Evolutionary conservation across 495 filamentous ascomycete genomes (phyloP), one percentile per base, ranked within the genome.

Genomic region (Parathielavia appendiculata): DNA sequence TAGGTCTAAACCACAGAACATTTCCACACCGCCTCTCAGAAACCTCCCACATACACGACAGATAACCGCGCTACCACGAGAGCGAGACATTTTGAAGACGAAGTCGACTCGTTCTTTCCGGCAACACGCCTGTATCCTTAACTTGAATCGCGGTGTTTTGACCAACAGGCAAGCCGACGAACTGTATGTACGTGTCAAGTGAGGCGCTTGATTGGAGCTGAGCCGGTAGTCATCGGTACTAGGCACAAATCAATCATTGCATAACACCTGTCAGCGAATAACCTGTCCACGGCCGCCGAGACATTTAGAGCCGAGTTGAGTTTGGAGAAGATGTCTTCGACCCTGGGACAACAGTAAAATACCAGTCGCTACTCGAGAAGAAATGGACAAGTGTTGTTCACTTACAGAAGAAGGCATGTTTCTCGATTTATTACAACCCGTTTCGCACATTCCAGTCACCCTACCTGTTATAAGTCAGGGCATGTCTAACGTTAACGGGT

Each of bases 321-420:
- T 39, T 92, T 8, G 81, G 83, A 30, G 80, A 79, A 61, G 78
- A 87, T 50, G 81, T 73, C 47, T 92, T 93, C 63, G 88, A 93
- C 68, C 78, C 86, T 32, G 75, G 78, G 11, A 91, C 86, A 13
- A 73, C 83, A 43, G 91, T 91, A 75, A 95, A 91, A 72, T 97
- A 95, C 73, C 88, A 92, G 66, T 84, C 86, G 11, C 69, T 97
- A 22, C 70, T 96, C 66, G 92, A 96, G 78, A 95, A 91, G 76
- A 97, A 97, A 76, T 97, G 92, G 91, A 97, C 92, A n/a, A 89
- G 87, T 62, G 86, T 91, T 1, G 88, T 92, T 58, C 81, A 92
- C 40, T 72, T 97, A 69, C 92, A 96, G 71, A 95, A 91, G 72
- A 96, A 91, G 86, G 90, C 87, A n/a, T 39, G 51, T 41, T 26